Evolutionary conservation across 352 stramenopile species (phyloP).

Genomic region (Pythium utonaiense): DNA sequence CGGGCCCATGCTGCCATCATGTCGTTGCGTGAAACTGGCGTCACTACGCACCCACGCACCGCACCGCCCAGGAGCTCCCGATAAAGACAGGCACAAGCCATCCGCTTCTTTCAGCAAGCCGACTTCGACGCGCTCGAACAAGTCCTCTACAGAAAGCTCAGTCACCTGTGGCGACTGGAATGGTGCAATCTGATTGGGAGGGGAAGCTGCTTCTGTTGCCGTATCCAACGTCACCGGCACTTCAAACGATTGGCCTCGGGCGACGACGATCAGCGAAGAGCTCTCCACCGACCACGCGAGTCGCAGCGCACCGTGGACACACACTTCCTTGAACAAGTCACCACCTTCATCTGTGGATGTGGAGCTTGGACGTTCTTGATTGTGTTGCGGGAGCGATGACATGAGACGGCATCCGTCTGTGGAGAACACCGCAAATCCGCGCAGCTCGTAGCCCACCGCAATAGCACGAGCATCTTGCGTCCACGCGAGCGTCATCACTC

Average conservation of each 20-base stretch:
- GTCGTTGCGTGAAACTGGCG: constrained; percentile 56
- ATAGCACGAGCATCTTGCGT: constrained; percentile 55
- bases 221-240: constrained; percentile 14
- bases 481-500: constrained; percentile 66
- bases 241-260: constrained; percentile 44
- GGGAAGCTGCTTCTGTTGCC: not conserved
- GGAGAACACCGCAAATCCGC: constrained; percentile 77
- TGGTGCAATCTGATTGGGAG: not conserved
- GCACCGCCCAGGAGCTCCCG: constrained; percentile 59
- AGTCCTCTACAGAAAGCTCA: constrained; percentile 16
- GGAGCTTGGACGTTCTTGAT: constrained; percentile 38
- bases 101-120: constrained; percentile 55
- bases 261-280: constrained; percentile 53
- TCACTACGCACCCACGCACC: constrained; percentile 82
- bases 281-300: constrained; percentile 66
- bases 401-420: constrained; percentile 78
- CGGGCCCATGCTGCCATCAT: constrained; percentile 48
- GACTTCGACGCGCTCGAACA: constrained; percentile 49
- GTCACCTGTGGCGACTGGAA: not conserved
- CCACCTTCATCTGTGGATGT: constrained; percentile 4
- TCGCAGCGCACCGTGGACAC: constrained; percentile 47
- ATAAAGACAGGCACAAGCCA: constrained; percentile 76
- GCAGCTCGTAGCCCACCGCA: constrained; percentile 63
- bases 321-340: constrained; percentile 48
- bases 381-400: constrained; percentile 78